Percentiles rank a stretch among this genome's conserved stretches.
phyloP scores from a whole-genome alignment of 176 grass and related monocot species.

The Guadua angustifolia region DNA sequence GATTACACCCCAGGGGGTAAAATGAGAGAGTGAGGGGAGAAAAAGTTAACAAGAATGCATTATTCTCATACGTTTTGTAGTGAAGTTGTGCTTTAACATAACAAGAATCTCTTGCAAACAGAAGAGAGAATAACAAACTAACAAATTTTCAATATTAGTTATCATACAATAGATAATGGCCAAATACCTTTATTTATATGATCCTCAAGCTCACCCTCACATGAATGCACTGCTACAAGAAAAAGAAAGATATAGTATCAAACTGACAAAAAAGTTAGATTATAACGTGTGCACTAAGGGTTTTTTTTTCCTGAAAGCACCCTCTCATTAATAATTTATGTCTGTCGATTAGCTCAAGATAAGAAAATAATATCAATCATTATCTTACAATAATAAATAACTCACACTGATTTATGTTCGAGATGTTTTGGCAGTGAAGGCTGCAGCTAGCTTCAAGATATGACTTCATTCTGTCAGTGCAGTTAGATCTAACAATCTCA shows the following conservation, averaged over 20 bases:
- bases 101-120: background rate
- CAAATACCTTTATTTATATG: constrained; percentile 60
- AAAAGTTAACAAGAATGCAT: no score
- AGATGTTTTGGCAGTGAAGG: constrained; percentile 40
- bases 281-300: background rate
- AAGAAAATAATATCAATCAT: background rate
- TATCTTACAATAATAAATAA: background rate
- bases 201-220: constrained; percentile 57
- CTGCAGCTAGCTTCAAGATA: constrained; percentile 67
- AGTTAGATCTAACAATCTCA: constrained; percentile 61
- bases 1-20: no score
- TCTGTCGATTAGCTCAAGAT: background rate
- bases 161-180: constrained; percentile 7
- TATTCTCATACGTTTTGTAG: background rate
- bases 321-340: background rate
- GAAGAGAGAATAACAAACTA: constrained; percentile 25
- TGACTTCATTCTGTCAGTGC: constrained; percentile 60
- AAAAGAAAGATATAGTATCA: constrained; percentile 18
- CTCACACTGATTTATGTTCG: constrained; percentile 73
- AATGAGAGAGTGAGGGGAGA: no score
- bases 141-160: background rate
- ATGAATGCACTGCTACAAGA: constrained; percentile 49
- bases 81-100: background rate
- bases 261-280: background rate
- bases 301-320: background rate